Evolutionary conservation across 371 early-diverging fungal genomes (phyloP).

Genomic region (Syncephalis plumigaleata): DNA sequence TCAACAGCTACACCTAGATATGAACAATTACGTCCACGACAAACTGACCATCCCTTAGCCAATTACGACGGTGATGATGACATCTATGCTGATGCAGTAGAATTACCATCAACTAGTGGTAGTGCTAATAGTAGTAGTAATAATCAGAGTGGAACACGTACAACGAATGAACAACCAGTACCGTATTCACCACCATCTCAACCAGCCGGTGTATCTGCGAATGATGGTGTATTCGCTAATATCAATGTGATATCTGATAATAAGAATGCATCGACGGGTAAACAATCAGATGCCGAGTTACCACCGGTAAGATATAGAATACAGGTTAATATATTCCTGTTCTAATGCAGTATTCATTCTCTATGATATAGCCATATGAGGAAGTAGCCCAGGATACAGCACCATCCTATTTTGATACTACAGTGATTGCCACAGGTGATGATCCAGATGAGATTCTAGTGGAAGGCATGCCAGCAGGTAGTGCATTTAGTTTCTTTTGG

Average conservation of each 20-base stretch:
- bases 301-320: neutral
- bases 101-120: too few species aligned
- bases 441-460: constrained; percentile 35
- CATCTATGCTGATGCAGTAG: too few species aligned
- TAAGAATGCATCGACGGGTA: constrained; percentile 12
- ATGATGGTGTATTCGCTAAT: constrained; percentile 45
- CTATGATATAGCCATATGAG: constrained; percentile 48
- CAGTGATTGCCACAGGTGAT: constrained; percentile 31
- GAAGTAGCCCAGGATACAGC: constrained; percentile 36
- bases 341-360: constrained; percentile 1
- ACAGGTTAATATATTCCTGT: neutral
- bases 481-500: constrained; percentile 34
- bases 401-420: constrained; percentile 38
- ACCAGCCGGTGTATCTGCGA: constrained; percentile 10
- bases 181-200: neutral
- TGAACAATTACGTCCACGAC: too few species aligned
- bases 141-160: too few species aligned
- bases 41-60: too few species aligned
- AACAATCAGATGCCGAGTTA: constrained; percentile 8
- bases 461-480: constrained; percentile 45
- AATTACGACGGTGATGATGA: too few species aligned
- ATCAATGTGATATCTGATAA: constrained; percentile 34
- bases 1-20: too few species aligned
- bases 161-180: constrained; percentile 1
- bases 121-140: too few species aligned